A percentile compares a stretch with the other conserved stretches of the same genome.
Conservation (phyloP, 169 alveolate species). For the Babesia gibsoni region DNA sequence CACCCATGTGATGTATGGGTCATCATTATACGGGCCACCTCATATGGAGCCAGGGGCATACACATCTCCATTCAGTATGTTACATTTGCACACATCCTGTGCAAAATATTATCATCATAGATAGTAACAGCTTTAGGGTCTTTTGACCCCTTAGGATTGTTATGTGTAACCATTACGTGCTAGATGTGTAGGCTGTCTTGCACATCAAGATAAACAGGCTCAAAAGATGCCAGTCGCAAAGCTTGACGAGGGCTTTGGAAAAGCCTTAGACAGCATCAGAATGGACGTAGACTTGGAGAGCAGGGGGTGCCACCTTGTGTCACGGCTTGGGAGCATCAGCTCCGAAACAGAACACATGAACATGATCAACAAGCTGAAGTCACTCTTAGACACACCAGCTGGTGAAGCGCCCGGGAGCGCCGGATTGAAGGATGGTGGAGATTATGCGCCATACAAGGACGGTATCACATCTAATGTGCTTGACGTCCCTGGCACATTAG, state of each 20-base stretch:
- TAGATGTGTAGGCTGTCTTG: background rate
- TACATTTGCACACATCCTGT: too few relatives aligned
- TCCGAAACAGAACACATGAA: conserved; percentile 17
- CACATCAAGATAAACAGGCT: background rate
- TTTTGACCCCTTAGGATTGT: too few relatives aligned
- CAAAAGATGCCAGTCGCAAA: background rate
- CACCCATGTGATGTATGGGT: too few relatives aligned
- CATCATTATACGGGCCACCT: too few relatives aligned
- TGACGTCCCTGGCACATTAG: background rate
- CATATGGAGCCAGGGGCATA: too few relatives aligned
- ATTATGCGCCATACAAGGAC: background rate
- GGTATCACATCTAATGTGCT: background rate
- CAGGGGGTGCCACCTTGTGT: conserved; percentile 55
- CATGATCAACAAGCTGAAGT: conserved; percentile 3
- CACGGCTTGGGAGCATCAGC: conserved; percentile 17
- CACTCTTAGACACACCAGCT: conserved; percentile 6
- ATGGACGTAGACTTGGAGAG: conserved; percentile 32
- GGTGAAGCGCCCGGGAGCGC: background rate
- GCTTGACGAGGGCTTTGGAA: conserved; percentile 6
- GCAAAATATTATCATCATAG: too few relatives aligned
- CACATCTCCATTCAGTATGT: too few relatives aligned
- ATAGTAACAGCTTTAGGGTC: too few relatives aligned
- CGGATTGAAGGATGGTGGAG: background rate
- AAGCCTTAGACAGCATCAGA: conserved; percentile 21
- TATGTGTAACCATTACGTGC: background rate